These are phyloP conservation scores for Loxodes magnus DNA, from an alignment of 73 alveolate species.

Conservation along the genomic window DNA sequence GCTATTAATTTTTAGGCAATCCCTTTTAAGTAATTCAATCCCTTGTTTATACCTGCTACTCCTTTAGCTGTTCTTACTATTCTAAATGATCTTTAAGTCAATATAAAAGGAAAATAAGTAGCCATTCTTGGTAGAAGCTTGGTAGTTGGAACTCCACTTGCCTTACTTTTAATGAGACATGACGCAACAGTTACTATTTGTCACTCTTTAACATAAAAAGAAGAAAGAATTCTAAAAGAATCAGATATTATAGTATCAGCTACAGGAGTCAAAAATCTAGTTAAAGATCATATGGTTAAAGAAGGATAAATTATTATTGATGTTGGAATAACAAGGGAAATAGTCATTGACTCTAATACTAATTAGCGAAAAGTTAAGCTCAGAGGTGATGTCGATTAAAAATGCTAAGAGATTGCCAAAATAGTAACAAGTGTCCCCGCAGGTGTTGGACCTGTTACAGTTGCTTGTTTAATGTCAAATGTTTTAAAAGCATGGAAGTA, in stretches of 20 bases:
- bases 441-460: conserved; percentile 89
- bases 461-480: conserved; percentile 65
- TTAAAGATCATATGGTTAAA: conserved; percentile 52
- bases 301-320: conserved; percentile 55
- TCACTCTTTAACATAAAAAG: conserved; percentile 46
- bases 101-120: conserved; percentile 33
- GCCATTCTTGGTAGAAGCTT: conserved; percentile 42
- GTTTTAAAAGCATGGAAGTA: conserved; percentile 25
- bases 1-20: conserved; percentile 40
- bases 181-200: conserved; percentile 60
- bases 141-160: conserved; percentile 68
- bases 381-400: conserved; percentile 29
- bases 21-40: neutral
- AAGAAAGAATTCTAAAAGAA: conserved; percentile 17
- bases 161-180: conserved; percentile 32
- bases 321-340: conserved; percentile 65
- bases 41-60: conserved; percentile 24
- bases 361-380: conserved; percentile 8
- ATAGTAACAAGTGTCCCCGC: conserved; percentile 78
- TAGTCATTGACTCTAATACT: conserved; percentile 6
- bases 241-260: conserved; percentile 64
- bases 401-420: conserved; percentile 13
- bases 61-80: conserved; percentile 23
- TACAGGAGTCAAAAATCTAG: conserved; percentile 47
- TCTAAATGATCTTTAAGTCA: conserved; percentile 13